These are phyloP conservation scores for Xanthoceras sorbifolium DNA, from an alignment of 345 rosid species.

Conservation along the genomic window DNA sequence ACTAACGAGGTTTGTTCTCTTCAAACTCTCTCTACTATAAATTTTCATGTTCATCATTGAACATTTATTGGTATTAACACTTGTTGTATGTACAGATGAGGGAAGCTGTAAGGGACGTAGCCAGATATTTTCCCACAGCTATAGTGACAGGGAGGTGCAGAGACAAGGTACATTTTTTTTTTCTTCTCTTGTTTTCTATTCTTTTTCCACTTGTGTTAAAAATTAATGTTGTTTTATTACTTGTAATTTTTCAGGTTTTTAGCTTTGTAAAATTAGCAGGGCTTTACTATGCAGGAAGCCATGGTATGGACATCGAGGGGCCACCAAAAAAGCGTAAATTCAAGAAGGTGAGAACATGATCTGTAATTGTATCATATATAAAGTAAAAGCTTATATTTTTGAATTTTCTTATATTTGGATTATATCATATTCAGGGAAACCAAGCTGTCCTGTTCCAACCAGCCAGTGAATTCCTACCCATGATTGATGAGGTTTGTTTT, in stretches of 20 bases:
- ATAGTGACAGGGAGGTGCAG: constrained; percentile 93
- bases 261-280: constrained; percentile 74
- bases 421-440: constrained; percentile 38
- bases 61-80: background rate
- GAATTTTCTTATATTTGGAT: background rate
- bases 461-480: constrained; percentile 78
- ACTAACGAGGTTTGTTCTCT: constrained; percentile 58
- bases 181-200: background rate
- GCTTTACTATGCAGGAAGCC: constrained; percentile 95
- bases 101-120: constrained; percentile 67
- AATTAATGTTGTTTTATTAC: background rate
- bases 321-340: constrained; percentile 54
- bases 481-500: constrained; percentile 71
- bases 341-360: constrained; percentile 38
- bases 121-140: constrained; percentile 83
- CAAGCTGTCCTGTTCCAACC: constrained; percentile 69
- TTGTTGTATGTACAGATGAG: constrained; percentile 57
- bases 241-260: constrained; percentile 55
- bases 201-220: background rate
- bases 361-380: background rate
- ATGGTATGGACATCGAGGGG: constrained; percentile 98
- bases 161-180: constrained; percentile 72
- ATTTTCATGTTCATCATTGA: background rate
- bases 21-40: background rate
- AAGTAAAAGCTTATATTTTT: background rate